Evolutionary conservation across 1,284 basidiomycete genomes (phyloP).

Genomic region (Tilletia setariae): DNA sequence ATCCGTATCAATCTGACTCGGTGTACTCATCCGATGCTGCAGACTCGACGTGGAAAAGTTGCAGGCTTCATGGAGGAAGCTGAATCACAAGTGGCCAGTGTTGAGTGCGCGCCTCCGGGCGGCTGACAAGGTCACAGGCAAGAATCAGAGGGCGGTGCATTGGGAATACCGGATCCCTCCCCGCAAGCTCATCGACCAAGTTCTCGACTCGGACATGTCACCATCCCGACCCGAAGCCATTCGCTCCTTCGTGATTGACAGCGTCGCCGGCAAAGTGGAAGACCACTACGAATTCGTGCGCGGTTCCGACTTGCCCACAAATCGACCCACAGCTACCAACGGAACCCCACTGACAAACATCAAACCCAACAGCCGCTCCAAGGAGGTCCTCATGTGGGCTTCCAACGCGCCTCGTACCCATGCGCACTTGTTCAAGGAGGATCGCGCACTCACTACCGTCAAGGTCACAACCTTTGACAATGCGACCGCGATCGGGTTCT

Average conservation of each 20-base stretch:
- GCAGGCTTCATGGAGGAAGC: slow-evolving; percentile 2
- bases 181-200: not conserved
- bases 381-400: not conserved
- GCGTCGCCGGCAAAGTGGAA: not conserved
- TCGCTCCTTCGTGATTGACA: not conserved
- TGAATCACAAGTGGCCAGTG: not conserved
- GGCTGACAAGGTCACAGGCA: not conserved
- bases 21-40: not conserved
- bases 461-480: slow-evolving; percentile 1
- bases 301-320: not conserved
- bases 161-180: slow-evolving; percentile 2
- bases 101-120: not conserved
- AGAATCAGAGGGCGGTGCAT: not conserved
- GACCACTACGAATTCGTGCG: not conserved
- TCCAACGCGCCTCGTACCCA: not conserved
- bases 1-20: not conserved
- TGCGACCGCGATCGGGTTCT: not conserved
- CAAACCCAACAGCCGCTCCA: not conserved
- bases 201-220: not conserved
- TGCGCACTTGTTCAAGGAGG: slow-evolving; percentile 3
- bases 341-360: not conserved
- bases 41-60: slow-evolving; percentile 1
- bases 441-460: not conserved
- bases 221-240: not conserved
- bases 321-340: not conserved